Percentiles rank a stretch among this genome's conserved stretches.
Conservation (phyloP, 352 stramenopile genomes). For the Phytophthora uliginosa region DNA sequence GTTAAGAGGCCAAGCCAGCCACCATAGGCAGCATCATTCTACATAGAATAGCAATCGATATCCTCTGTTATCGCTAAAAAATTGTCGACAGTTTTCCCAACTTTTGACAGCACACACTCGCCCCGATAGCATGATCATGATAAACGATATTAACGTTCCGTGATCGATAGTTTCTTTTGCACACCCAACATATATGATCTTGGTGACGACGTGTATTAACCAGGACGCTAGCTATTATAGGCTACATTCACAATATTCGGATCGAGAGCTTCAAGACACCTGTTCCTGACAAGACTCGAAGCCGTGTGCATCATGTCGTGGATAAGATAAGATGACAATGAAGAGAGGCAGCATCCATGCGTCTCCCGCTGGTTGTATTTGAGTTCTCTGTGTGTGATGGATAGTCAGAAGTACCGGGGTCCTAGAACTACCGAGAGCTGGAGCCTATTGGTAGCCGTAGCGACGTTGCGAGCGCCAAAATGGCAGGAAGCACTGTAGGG, state of each 20-base stretch:
- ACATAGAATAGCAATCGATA: not conserved
- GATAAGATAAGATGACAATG: conserved; percentile 19
- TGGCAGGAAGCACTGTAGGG: conserved; percentile 32
- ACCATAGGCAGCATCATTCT: not conserved
- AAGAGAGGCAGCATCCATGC: conserved; percentile 6
- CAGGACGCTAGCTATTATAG: not conserved
- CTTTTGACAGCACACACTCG: too few species aligned
- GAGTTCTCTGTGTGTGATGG: not conserved
- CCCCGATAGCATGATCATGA: too few species aligned
- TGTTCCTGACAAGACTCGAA: conserved; percentile 26
- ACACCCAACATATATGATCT: too few species aligned
- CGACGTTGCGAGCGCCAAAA: conserved; percentile 22
- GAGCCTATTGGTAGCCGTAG: conserved; percentile 10
- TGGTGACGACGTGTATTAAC: too few species aligned
- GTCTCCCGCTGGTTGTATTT: not conserved
- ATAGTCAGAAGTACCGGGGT: conserved; percentile 4
- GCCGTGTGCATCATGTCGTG: not conserved
- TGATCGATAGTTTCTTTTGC: too few species aligned
- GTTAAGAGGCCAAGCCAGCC: conserved; percentile 10
- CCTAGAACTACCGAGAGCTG: conserved; percentile 10
- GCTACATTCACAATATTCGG: not conserved
- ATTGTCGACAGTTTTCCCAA: too few species aligned
- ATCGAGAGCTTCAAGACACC: not conserved
- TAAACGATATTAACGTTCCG: too few species aligned
- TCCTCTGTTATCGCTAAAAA: too few species aligned